phyloP scores from a whole-genome alignment of 2,329 filamentous ascomycete genomes.

The Aspergillus tanneri region DNA sequence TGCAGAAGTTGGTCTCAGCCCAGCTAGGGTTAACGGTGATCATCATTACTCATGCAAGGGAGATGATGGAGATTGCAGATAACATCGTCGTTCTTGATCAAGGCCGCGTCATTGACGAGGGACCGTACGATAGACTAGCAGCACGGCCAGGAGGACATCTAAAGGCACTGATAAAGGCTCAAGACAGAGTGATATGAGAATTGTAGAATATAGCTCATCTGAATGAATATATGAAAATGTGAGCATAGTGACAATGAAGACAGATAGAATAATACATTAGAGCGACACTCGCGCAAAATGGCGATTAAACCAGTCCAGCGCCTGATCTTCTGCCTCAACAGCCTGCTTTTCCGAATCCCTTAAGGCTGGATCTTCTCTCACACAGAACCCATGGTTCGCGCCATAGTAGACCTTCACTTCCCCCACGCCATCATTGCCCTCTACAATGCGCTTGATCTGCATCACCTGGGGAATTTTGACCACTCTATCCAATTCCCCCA shows the following conservation, averaged over 20 bases:
- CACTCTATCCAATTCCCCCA: slow-evolving; percentile 23
- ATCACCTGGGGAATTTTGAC: slow-evolving; percentile 21
- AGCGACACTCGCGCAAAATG: slow-evolving; percentile 13
- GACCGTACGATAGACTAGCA: slow-evolving; percentile 63
- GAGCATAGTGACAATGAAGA: background rate
- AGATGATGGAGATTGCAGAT: slow-evolving; percentile 84
- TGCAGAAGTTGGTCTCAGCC: slow-evolving; percentile 53
- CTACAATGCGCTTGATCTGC: slow-evolving; percentile 23
- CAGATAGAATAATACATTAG: background rate
- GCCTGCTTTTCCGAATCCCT: slow-evolving; percentile 25
- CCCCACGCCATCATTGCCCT: slow-evolving; percentile 16
- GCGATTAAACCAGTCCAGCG: slow-evolving; percentile 21
- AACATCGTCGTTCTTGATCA: slow-evolving; percentile 70
- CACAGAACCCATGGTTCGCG: slow-evolving; percentile 30
- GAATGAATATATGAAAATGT: background rate
- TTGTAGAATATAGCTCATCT: background rate
- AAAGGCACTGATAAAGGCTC: slow-evolving; percentile 34
- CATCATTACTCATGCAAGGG: slow-evolving; percentile 74
- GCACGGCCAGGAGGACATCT: slow-evolving; percentile 47
- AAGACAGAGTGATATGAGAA: background rate
- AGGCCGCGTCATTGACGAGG: slow-evolving; percentile 67
- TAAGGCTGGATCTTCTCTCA: slow-evolving; percentile 25
- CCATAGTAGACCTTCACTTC: slow-evolving; percentile 28
- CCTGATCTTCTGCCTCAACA: slow-evolving; percentile 28
- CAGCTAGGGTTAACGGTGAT: slow-evolving; percentile 64